Conservation (phyloP, 352 stramenopile species). For the Blastocystis sp. region DNA sequence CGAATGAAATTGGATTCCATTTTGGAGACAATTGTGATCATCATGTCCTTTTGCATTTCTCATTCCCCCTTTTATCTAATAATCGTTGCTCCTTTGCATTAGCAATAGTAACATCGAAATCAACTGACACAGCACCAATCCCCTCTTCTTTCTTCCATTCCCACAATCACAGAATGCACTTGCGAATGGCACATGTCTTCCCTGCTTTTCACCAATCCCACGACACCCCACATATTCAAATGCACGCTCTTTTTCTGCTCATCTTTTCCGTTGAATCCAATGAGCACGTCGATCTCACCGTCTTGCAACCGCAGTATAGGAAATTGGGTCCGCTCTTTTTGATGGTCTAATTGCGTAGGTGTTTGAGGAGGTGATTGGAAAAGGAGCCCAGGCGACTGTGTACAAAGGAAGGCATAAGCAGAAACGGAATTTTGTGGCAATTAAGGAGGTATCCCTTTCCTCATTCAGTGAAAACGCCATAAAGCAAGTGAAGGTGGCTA, state of each 20-base stretch:
- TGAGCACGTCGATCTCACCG: background rate
- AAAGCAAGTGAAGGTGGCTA: background rate
- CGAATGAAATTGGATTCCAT: background rate
- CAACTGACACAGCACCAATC: background rate
- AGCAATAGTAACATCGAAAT: background rate
- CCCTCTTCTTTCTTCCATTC: background rate
- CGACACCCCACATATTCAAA: background rate
- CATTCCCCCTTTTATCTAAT: too few relatives aligned
- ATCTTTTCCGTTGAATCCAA: background rate
- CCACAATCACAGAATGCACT: background rate
- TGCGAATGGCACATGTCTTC: background rate
- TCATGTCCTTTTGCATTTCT: background rate
- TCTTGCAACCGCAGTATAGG: background rate
- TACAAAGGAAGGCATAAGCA: slow-evolving; percentile 38
- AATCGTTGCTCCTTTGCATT: too few relatives aligned
- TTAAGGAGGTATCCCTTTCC: slow-evolving; percentile 38
- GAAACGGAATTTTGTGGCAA: background rate
- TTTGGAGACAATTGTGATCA: background rate
- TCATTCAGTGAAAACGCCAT: background rate
- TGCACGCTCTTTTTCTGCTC: background rate
- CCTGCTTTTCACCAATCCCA: background rate
- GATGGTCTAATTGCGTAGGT: background rate
- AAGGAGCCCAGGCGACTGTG: slow-evolving; percentile 52
- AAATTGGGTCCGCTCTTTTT: background rate
- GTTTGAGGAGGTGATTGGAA: slow-evolving; percentile 44